Percentiles rank a stretch among this genome's conserved stretches.
phyloP scores from a whole-genome alignment of 1,284 basidiomycete genomes.

The Trametes sp. region DNA sequence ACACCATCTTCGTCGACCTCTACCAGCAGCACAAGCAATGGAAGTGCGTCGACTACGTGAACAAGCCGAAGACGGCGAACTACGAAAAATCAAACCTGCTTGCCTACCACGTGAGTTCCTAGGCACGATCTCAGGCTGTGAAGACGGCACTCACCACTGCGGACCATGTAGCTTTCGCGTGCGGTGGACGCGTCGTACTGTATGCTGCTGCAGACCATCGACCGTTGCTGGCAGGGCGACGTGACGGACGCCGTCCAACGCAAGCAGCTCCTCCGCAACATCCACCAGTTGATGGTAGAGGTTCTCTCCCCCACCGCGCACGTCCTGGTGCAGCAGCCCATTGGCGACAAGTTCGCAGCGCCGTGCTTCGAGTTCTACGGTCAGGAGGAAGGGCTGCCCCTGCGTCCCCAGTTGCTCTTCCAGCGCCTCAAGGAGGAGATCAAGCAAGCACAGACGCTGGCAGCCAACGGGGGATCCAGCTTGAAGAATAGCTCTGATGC shows the following conservation, averaged over 20 bases:
- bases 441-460: background rate
- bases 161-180: constrained; percentile 20
- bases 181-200: constrained; percentile 31
- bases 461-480: no score
- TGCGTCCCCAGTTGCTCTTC: background rate
- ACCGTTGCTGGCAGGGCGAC: constrained; percentile 25
- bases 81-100: constrained; percentile 3
- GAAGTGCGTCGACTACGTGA: constrained; percentile 21
- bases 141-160: background rate
- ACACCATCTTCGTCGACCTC: constrained; percentile 31
- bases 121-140: background rate
- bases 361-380: constrained; percentile 27
- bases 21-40: constrained; percentile 25
- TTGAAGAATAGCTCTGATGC: background rate
- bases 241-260: constrained; percentile 6
- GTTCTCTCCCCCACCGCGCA: constrained; percentile 23
- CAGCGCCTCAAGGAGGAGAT: constrained; percentile 4
- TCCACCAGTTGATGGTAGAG: constrained; percentile 28
- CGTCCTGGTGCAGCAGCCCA: constrained; percentile 26
- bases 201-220: constrained; percentile 32
- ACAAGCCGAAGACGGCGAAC: constrained; percentile 19
- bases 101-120: constrained; percentile 14
- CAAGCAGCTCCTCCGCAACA: constrained; percentile 23
- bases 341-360: constrained; percentile 14
- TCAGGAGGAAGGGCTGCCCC: background rate